Percentiles rank a stretch among this genome's conserved stretches.
phyloP scores from a whole-genome alignment of 176 grass and related monocot species.

The Lolium rigidum region DNA sequence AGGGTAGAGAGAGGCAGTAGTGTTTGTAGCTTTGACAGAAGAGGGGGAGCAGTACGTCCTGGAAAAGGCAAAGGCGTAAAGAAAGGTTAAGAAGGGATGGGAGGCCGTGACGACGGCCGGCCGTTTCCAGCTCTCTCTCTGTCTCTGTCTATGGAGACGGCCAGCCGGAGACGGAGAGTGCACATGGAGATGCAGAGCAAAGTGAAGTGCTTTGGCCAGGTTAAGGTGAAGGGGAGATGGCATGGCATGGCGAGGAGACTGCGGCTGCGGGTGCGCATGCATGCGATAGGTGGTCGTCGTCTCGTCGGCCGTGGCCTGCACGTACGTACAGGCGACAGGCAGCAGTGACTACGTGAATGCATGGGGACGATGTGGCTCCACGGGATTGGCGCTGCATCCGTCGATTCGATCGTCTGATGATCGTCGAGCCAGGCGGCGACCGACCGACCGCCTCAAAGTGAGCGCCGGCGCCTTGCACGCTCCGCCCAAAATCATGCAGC shows the following conservation, averaged over 20 bases:
- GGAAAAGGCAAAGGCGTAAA: slow-evolving; percentile 50
- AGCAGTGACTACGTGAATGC: slow-evolving; percentile 2
- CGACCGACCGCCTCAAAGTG: slow-evolving; percentile 54
- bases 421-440: background rate
- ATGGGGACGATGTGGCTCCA: background rate
- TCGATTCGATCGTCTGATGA: background rate
- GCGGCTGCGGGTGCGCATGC: background rate
- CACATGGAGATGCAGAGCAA: slow-evolving; percentile 27
- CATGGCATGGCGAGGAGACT: background rate
- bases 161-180: background rate
- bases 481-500: slow-evolving; percentile 57
- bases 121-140: slow-evolving; percentile 41
- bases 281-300: slow-evolving; percentile 19
- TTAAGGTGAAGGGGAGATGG: background rate
- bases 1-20: background rate
- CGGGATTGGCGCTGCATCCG: slow-evolving; percentile 30
- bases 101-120: slow-evolving; percentile 51
- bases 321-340: background rate
- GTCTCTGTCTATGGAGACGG: background rate
- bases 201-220: slow-evolving; percentile 31
- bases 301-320: slow-evolving; percentile 35
- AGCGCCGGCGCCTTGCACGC: slow-evolving; percentile 65
- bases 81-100: slow-evolving; percentile 32
- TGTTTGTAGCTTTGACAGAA: background rate
- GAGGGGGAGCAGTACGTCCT: slow-evolving; percentile 22